Base-by-base conservation (phyloP, 2,329 filamentous ascomycete species). In the Leptoxyphium fumago region DNA sequence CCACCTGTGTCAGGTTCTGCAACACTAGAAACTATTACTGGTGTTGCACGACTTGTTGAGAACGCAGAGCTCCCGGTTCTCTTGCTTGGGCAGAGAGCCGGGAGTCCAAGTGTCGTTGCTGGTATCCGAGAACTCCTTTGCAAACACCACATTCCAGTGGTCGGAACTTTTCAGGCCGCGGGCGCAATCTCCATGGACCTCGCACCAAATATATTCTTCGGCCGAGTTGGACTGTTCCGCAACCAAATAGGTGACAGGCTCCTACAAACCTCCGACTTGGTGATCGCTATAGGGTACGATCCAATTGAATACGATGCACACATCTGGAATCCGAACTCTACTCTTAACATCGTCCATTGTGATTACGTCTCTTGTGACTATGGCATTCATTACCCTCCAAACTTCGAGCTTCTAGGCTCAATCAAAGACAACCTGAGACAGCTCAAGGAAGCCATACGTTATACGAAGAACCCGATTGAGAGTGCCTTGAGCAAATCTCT, bases 131-230 rank as follows among this genome's bases (percentile, higher is more conserved):
- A 57, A 0, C 63, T 71, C 42, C 59, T 71, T 9, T 50, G 53
- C 7, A 63, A 61, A 40, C 60, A 64, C 48, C 64, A 64, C 1
- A 60, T 70, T 6, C 65, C 67, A 1, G 67, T 70, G 1, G 60
- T 71, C 15, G 68, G 71, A 53, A 71, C 68, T 0, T 71, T 71
- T 53, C 68, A 71, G 53, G 68, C 68, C 1, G 68, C 68, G 1
- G 68, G 68, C 8, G 66, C 67, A 10, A 62, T 71, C 13, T 62
- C 65, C 3, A 54, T 63, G 43, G 64, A 67, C 15, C 58, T 69
- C 8, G 60, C 61, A 1, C 46, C 57, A 30, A 61, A 67, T 40
- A 57, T 69, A 7, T 71, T 70, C 58, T 69, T 63, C 48, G 68
- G 68, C 10, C 58, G 68, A 5, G 63, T 71, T 7, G 68, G 68